Conservation (phyloP, 2,329 filamentous ascomycete species). For the Aphanocladium album region DNA sequence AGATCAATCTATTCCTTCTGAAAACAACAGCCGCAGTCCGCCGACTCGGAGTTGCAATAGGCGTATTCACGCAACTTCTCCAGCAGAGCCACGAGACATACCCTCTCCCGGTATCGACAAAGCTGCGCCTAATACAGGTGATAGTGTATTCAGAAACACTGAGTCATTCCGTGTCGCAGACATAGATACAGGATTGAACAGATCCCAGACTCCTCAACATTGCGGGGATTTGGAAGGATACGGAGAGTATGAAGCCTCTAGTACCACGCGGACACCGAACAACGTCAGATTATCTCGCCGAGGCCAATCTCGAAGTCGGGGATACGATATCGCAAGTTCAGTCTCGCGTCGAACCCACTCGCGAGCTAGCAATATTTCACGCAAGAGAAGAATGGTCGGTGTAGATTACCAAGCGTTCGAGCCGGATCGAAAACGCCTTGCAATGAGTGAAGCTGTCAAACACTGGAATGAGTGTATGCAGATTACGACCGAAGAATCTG, state of each 20-base stretch:
- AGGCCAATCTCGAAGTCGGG: neutral
- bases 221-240: constrained; percentile 11
- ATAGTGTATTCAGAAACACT: neutral
- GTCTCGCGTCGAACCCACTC: neutral
- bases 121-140: no score
- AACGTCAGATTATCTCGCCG: neutral
- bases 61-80: neutral
- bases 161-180: no score
- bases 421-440: constrained; percentile 9
- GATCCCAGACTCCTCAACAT: neutral
- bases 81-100: neutral
- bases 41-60: neutral
- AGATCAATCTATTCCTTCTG: neutral
- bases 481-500: constrained; percentile 2
- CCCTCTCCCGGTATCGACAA: neutral
- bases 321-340: neutral
- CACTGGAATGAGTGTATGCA: constrained; percentile 16
- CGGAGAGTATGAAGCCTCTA: neutral
- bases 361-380: constrained; percentile 7
- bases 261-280: neutral
- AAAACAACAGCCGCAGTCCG: neutral
- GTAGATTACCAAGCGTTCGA: neutral
- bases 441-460: constrained; percentile 17
- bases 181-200: neutral
- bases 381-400: neutral